Conservation (phyloP, 805 yeast species). For the Lachancea lanzarotensis region DNA sequence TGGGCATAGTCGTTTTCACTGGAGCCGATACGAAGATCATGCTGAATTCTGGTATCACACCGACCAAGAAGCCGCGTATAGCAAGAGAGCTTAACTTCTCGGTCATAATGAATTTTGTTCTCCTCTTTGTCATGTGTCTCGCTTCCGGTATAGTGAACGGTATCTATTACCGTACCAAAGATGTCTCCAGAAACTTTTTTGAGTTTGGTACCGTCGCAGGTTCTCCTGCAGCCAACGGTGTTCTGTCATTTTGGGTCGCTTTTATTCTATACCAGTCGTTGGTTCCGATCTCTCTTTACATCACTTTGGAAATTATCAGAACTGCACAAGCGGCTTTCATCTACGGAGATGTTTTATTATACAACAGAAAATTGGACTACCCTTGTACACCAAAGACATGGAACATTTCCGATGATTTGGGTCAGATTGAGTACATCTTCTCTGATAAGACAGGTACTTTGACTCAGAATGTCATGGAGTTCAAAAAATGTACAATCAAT, state of each 20-base stretch:
- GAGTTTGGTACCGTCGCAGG: slow-evolving; percentile 69
- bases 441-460: slow-evolving; percentile 82
- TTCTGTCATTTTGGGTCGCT: slow-evolving; percentile 68
- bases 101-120: slow-evolving; percentile 57
- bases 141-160: slow-evolving; percentile 69
- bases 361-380: slow-evolving; percentile 60
- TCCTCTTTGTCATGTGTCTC: slow-evolving; percentile 62
- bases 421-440: slow-evolving; percentile 78
- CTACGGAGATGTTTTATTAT: slow-evolving; percentile 66
- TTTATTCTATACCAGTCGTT: slow-evolving; percentile 69
- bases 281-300: slow-evolving; percentile 78
- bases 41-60: slow-evolving; percentile 75
- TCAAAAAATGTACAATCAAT: slow-evolving; percentile 70
- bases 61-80: slow-evolving; percentile 68
- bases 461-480: slow-evolving; percentile 82
- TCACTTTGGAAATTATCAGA: slow-evolving; percentile 75
- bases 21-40: slow-evolving; percentile 77
- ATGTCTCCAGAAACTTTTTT: slow-evolving; percentile 52
- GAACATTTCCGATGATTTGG: slow-evolving; percentile 81
- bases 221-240: slow-evolving; percentile 59
- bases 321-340: slow-evolving; percentile 79
- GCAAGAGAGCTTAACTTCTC: slow-evolving; percentile 66
- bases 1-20: slow-evolving; percentile 70
- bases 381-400: slow-evolving; percentile 83
- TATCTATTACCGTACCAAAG: slow-evolving; percentile 42